A percentile compares a stretch with the other conserved stretches of the same genome.
Conservation (phyloP, 768 basidiomycete species). For the Mycena rosella region DNA sequence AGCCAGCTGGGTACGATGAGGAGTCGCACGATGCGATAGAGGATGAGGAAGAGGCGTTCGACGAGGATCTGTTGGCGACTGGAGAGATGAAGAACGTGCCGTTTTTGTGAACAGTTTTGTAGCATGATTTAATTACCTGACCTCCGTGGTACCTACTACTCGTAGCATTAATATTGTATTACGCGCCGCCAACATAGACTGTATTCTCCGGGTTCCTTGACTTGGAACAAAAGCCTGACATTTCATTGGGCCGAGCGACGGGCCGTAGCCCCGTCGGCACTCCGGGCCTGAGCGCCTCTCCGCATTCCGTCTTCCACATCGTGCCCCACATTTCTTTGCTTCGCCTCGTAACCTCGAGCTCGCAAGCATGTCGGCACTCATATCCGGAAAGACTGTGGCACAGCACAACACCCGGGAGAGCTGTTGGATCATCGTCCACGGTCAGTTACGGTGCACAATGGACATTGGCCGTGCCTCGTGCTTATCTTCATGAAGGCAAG, state of each 20-base stretch:
- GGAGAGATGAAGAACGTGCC: slow-evolving; percentile 88
- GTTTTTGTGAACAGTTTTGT: slow-evolving; percentile 59
- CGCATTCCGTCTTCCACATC: not conserved
- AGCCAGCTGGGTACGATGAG: slow-evolving; percentile 50
- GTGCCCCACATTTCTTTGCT: not conserved
- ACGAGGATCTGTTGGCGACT: slow-evolving; percentile 83
- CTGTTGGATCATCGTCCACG: slow-evolving; percentile 90
- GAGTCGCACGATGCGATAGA: slow-evolving; percentile 66
- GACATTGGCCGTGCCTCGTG: not conserved
- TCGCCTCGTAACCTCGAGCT: not conserved
- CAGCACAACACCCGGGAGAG: slow-evolving; percentile 69
- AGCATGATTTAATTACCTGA: slow-evolving; percentile 18
- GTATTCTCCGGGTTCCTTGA: not conserved
- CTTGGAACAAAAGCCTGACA: too few relatives aligned
- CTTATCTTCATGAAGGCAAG: slow-evolving; percentile 59
- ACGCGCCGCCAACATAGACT: not conserved
- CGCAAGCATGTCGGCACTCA: slow-evolving; percentile 9
- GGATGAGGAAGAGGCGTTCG: slow-evolving; percentile 80
- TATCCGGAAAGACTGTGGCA: slow-evolving; percentile 66
- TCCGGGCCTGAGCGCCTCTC: not conserved
- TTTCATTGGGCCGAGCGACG: too few relatives aligned
- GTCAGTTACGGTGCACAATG: slow-evolving; percentile 50
- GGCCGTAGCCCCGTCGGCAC: not conserved
- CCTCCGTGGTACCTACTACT: not conserved
- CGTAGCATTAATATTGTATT: slow-evolving; percentile 17